Evolutionary conservation across 139 green algal species (phyloP), one percentile per base, ranked within the genome.

Genomic region (Edaphochlamys debaryana): DNA sequence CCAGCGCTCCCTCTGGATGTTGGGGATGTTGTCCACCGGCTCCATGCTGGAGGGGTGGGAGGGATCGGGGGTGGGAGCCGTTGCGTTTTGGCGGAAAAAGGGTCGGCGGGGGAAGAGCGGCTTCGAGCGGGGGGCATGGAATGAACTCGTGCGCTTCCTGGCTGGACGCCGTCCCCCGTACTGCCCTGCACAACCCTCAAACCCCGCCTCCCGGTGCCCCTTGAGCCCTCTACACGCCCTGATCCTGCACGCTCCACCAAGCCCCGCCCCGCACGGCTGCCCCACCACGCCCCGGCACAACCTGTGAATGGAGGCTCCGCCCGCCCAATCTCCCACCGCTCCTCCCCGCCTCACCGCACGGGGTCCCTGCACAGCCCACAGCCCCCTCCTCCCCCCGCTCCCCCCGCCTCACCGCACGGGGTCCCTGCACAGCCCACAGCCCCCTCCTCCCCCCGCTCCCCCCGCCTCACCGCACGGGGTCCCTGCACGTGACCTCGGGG

Each of bases 1-100:
- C 96, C 96, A 99, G 50, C 96, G 93, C 80, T 98, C 96, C 38
- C 91, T 91, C 62, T 95, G 92, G 52, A 99, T 95, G 79, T 63
- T 37, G 34, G 92, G 79, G 78, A 99, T 94, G 76, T 94, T 85
- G 42, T 92, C 87, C 8, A 98, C 92, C 3, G 94, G 95, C 92
- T 98, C 94, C 92, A 98, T 97, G 45, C 79, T 86, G 86, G 62
- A 9, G 34, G 63, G 37, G 67, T 6, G n/a, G n/a, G 22, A 13
- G 32, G 63, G 63, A 40, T 42, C 8, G 20, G 20, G 20, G 60
- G 60, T 36, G 60, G 60, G 23, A 67, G 60, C 60, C 13, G 32
- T 20, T 20, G 17, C 17, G 17, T 17, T 27, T 67, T 36, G 32
- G 17, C 19, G 23, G 60, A 13, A 67, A 34, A 67, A 69, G 23